phyloP scores from a whole-genome alignment of 1,284 basidiomycete genomes.

The Cryptococcus maquisensis region DNA sequence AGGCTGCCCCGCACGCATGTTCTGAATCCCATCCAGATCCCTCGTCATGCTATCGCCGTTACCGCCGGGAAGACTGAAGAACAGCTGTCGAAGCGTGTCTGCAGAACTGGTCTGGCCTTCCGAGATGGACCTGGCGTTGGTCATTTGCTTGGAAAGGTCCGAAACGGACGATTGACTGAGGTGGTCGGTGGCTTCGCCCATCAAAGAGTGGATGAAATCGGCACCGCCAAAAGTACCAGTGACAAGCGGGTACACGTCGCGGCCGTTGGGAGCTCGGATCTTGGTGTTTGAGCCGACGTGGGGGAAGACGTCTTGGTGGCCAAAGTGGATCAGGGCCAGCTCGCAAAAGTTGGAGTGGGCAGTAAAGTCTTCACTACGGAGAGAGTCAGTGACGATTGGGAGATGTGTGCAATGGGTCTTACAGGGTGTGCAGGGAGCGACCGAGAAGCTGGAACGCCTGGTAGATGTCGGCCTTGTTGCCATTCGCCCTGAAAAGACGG shows the following conservation, averaged over 20 bases:
- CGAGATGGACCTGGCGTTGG: slow-evolving; percentile 54
- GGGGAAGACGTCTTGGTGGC: slow-evolving; percentile 73
- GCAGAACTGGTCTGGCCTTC: slow-evolving; percentile 54
- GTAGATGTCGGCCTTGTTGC: slow-evolving; percentile 68
- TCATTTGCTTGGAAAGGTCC: slow-evolving; percentile 76
- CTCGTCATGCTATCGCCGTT: slow-evolving; percentile 55
- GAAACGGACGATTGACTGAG: slow-evolving; percentile 63
- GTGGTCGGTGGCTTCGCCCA: slow-evolving; percentile 54
- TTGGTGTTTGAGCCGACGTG: slow-evolving; percentile 81
- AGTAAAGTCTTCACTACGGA: slow-evolving; percentile 53
- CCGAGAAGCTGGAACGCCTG: slow-evolving; percentile 78
- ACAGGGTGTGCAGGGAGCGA: slow-evolving; percentile 52
- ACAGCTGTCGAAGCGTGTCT: slow-evolving; percentile 42
- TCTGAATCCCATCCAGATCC: slow-evolving; percentile 71
- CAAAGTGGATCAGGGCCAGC: slow-evolving; percentile 68
- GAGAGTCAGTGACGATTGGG: slow-evolving; percentile 34
- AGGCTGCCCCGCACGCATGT: slow-evolving; percentile 58
- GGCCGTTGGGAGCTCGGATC: slow-evolving; percentile 71
- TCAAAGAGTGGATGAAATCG: slow-evolving; percentile 72
- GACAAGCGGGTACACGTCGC: slow-evolving; percentile 72
- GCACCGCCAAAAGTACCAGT: slow-evolving; percentile 84
- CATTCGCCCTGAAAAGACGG: slow-evolving; percentile 54
- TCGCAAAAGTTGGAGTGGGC: slow-evolving; percentile 90
- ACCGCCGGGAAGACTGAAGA: slow-evolving; percentile 60
- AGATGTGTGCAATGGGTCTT: not conserved